Evolutionary conservation across 129 eudicot species (phyloP).

Genomic region (Tagetes erecta): DNA sequence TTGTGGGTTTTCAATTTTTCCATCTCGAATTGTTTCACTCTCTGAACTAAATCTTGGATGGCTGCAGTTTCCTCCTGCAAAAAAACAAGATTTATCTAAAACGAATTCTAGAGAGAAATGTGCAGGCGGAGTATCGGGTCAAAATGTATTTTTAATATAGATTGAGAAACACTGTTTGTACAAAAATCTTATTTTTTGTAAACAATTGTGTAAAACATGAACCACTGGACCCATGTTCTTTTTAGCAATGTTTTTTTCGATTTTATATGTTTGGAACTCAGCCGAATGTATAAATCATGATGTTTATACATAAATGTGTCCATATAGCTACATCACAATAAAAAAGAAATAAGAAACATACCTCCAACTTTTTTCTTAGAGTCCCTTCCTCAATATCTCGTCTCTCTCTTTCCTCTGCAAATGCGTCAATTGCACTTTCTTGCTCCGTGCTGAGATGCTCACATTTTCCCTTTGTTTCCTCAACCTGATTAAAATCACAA

Average conservation of each 20-base stretch:
- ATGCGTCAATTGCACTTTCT: conserved; percentile 61
- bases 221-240: neutral
- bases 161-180: neutral
- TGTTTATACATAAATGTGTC: neutral
- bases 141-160: neutral
- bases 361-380: conserved; percentile 73
- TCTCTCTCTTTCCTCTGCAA: conserved; percentile 78
- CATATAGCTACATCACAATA: neutral
- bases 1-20: conserved; percentile 18
- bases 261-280: neutral
- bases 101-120: neutral
- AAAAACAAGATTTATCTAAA: neutral
- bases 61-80: conserved; percentile 10
- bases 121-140: neutral
- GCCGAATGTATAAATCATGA: neutral
- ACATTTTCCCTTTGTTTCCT: conserved; percentile 41
- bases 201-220: neutral
- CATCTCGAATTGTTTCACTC: conserved; percentile 18
- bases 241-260: neutral
- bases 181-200: neutral
- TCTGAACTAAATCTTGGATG: conserved; percentile 13
- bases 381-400: conserved; percentile 64
- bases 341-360: conserved; percentile 9
- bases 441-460: conserved; percentile 63
- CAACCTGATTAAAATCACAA: conserved; percentile 38